phyloP scores from a whole-genome alignment of 164 flowering plant species.

The Santalum album region DNA sequence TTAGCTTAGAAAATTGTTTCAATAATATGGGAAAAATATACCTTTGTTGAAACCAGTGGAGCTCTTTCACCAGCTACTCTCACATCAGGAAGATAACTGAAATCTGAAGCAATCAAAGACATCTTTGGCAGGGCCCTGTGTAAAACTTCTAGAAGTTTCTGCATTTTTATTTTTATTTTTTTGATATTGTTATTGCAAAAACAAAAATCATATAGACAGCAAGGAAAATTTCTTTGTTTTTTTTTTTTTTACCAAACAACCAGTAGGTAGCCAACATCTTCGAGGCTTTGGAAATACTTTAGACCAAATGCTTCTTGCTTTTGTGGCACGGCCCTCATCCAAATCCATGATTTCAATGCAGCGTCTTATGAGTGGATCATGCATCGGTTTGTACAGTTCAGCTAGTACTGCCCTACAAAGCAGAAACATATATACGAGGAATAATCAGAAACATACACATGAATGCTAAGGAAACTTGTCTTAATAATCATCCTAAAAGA shows the following conservation, averaged over 20 bases:
- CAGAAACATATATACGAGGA: neutral
- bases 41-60: slow-evolving; percentile 92
- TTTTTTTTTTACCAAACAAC: slow-evolving; percentile 61
- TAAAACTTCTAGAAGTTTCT: slow-evolving; percentile 77
- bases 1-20: neutral
- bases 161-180: slow-evolving; percentile 45
- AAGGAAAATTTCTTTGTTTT: slow-evolving; percentile 1
- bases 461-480: no score
- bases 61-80: slow-evolving; percentile 86
- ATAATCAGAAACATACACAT: no score
- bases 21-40: slow-evolving; percentile 13
- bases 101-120: slow-evolving; percentile 96
- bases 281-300: slow-evolving; percentile 70
- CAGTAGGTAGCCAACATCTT: slow-evolving; percentile 95
- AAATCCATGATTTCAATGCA: slow-evolving; percentile 60
- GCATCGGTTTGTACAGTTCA: slow-evolving; percentile 70
- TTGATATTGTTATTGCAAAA: slow-evolving; percentile 6
- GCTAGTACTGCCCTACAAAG: slow-evolving; percentile 22
- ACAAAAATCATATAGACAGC: neutral
- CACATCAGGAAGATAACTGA: slow-evolving; percentile 95
- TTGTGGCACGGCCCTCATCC: slow-evolving; percentile 24
- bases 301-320: slow-evolving; percentile 55
- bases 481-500: no score
- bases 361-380: slow-evolving; percentile 59
- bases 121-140: slow-evolving; percentile 85